These are phyloP conservation scores for Pestalotiopsis sp. DNA, from an alignment of 2,329 filamentous ascomycete species.

Conservation along the genomic window DNA sequence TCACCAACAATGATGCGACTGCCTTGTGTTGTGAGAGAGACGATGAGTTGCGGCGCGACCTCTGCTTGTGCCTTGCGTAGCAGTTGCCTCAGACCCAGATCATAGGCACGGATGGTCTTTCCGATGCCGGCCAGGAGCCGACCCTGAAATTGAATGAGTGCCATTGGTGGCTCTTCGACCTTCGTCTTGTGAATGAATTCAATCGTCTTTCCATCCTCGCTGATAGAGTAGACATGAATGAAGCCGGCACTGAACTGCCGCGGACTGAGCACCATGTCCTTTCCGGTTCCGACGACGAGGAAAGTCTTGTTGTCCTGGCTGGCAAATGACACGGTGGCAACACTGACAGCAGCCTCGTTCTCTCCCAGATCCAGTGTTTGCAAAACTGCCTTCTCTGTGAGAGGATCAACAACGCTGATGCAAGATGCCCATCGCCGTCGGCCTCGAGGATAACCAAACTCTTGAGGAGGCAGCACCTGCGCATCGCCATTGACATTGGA, in stretches of 20 bases:
- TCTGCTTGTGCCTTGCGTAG: constrained; percentile 88
- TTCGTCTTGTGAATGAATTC: constrained; percentile 98
- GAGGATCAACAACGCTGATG: constrained; percentile 87
- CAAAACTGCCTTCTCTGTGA: constrained; percentile 72
- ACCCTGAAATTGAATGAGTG: constrained; percentile 92
- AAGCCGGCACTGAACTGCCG: constrained; percentile 77
- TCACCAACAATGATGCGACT: constrained; percentile 88
- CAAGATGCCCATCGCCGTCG: constrained; percentile 93
- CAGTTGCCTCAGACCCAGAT: constrained; percentile 89
- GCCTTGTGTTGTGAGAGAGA: constrained; percentile 86
- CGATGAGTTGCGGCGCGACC: constrained; percentile 80
- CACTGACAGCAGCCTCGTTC: constrained; percentile 90
- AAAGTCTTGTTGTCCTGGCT: constrained; percentile 89
- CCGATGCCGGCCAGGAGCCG: constrained; percentile 85
- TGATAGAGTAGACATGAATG: constrained; percentile 90
- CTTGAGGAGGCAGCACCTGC: constrained; percentile 71
- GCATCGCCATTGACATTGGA: constrained; percentile 72
- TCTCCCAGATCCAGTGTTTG: constrained; percentile 81
- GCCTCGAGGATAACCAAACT: constrained; percentile 87
- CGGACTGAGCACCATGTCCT: constrained; percentile 82
- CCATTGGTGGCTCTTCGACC: constrained; percentile 84
- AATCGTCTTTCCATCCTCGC: constrained; percentile 82
- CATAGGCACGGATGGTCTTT: constrained; percentile 81
- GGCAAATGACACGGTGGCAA: constrained; percentile 81
- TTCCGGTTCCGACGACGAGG: constrained; percentile 91